These are phyloP conservation scores for Candida andamanensis DNA, from an alignment of 805 yeast species.

Conservation along the genomic window DNA sequence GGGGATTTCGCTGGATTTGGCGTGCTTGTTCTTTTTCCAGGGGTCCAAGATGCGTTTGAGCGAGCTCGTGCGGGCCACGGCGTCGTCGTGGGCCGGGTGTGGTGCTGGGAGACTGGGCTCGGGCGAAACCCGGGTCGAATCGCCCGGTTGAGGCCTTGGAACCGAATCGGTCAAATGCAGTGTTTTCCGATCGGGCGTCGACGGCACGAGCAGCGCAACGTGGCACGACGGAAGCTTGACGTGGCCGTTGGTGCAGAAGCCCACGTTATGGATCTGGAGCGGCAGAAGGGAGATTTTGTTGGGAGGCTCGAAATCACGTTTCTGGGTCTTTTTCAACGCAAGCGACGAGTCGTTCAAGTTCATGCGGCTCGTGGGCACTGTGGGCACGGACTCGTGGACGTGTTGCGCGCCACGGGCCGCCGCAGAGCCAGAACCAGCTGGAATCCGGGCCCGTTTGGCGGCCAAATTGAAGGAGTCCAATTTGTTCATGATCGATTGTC, in stretches of 20 bases:
- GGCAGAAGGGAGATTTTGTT: slow-evolving; percentile 8
- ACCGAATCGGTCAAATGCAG: slow-evolving; percentile 23
- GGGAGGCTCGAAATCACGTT: slow-evolving; percentile 1
- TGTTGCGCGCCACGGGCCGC: slow-evolving; percentile 6
- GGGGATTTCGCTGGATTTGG: slow-evolving; percentile 13
- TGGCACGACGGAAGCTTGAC: slow-evolving; percentile 48
- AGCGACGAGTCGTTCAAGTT: slow-evolving; percentile 36
- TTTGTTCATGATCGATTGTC: slow-evolving; percentile 12
- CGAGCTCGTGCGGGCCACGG: slow-evolving; percentile 27
- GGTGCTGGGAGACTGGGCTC: too few species aligned
- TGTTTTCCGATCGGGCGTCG: slow-evolving; percentile 65
- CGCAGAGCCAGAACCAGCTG: slow-evolving; percentile 7
- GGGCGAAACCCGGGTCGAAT: too few species aligned
- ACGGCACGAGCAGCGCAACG: slow-evolving; percentile 47
- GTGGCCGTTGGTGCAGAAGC: slow-evolving; percentile 47
- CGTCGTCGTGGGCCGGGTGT: slow-evolving; percentile 5
- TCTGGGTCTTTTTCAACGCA: slow-evolving; percentile 25
- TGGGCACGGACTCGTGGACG: too few species aligned
- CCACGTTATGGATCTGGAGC: slow-evolving; percentile 18
- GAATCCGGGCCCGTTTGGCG: slow-evolving; percentile 1
- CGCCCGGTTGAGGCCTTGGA: slow-evolving; percentile 1
- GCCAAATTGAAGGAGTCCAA: slow-evolving; percentile 6
- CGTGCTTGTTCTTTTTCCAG: slow-evolving; percentile 33
- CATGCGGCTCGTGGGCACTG: slow-evolving; percentile 35
- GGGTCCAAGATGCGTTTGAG: slow-evolving; percentile 35